phyloP scores from a whole-genome alignment of 495 filamentous ascomycete species.

The Lophium mytilinum region DNA sequence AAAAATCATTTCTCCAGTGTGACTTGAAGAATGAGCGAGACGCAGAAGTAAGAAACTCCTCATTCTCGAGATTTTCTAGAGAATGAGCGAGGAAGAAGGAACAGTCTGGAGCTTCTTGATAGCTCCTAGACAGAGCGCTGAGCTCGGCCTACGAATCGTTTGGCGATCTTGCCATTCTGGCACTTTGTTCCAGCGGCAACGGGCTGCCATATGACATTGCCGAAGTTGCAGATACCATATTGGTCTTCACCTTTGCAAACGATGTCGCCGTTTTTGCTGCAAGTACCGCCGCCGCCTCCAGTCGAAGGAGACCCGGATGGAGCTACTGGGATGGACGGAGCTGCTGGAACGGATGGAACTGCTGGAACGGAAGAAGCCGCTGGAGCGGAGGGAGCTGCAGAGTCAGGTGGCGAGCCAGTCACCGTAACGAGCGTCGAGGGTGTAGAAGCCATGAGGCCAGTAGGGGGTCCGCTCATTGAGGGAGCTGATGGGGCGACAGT shows the following conservation, averaged over 20 bases:
- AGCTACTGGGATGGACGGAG: neutral
- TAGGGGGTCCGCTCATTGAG: neutral
- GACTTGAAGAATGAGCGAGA: too few species aligned
- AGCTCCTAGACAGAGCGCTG: conserved; percentile 17
- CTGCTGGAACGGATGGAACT: neutral
- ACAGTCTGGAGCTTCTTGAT: too few species aligned
- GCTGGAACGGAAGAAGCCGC: neutral
- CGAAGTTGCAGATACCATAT: conserved; percentile 32
- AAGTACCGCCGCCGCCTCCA: conserved; percentile 9
- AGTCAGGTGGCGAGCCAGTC: neutral
- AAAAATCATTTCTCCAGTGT: too few species aligned
- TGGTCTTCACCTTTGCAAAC: conserved; percentile 28
- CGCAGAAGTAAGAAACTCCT: too few species aligned
- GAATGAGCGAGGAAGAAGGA: too few species aligned
- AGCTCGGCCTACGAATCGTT: neutral
- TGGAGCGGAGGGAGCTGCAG: neutral
- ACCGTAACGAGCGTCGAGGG: conserved; percentile 8
- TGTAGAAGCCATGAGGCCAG: conserved; percentile 8
- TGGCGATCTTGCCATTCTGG: conserved; percentile 24
- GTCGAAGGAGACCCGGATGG: neutral
- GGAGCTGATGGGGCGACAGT: neutral
- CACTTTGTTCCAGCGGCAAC: conserved; percentile 33
- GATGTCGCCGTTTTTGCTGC: conserved; percentile 21
- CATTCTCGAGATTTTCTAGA: too few species aligned
- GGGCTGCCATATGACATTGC: conserved; percentile 25